phyloP scores from a whole-genome alignment of 371 early-diverging fungal species.

The Rhizopus arrhizus region DNA sequence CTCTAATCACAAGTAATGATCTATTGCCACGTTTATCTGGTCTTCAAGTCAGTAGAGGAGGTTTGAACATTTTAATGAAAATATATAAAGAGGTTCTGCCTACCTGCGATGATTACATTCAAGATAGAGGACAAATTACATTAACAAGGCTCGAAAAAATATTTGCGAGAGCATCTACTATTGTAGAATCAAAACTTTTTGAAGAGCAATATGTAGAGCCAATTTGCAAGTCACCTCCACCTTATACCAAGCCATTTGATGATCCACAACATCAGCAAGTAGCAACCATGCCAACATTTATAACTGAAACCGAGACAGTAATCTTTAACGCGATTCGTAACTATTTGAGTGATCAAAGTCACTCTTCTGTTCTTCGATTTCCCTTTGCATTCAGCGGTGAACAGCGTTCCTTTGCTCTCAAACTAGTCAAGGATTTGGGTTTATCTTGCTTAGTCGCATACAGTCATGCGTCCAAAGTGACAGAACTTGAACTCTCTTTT shows the following conservation, averaged over 20 bases:
- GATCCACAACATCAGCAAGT: neutral
- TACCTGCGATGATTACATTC: conserved; percentile 78
- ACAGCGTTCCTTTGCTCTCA: conserved; percentile 33
- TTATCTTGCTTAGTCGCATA: conserved; percentile 53
- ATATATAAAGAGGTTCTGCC: conserved; percentile 80
- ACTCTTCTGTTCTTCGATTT: neutral
- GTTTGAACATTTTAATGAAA: conserved; percentile 81
- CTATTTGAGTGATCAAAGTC: neutral
- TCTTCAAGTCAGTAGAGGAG: conserved; percentile 94
- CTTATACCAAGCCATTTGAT: conserved; percentile 55
- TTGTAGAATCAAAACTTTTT: conserved; percentile 70
- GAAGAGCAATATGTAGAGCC: conserved; percentile 19
- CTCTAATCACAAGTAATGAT: conserved; percentile 97
- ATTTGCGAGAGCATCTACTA: conserved; percentile 61
- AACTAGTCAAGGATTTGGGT: conserved; percentile 65
- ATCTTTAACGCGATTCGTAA: neutral
- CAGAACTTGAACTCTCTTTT: neutral
- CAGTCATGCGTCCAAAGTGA: neutral
- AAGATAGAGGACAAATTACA: conserved; percentile 79
- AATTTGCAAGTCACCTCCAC: neutral
- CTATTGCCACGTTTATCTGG: conserved; percentile 95
- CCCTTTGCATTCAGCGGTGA: neutral
- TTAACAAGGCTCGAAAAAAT: conserved; percentile 66
- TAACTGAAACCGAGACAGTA: neutral
- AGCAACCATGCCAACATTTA: neutral